Evolutionary conservation across 441 rosid species (phyloP).

Genomic region (Erodium moschatum): DNA sequence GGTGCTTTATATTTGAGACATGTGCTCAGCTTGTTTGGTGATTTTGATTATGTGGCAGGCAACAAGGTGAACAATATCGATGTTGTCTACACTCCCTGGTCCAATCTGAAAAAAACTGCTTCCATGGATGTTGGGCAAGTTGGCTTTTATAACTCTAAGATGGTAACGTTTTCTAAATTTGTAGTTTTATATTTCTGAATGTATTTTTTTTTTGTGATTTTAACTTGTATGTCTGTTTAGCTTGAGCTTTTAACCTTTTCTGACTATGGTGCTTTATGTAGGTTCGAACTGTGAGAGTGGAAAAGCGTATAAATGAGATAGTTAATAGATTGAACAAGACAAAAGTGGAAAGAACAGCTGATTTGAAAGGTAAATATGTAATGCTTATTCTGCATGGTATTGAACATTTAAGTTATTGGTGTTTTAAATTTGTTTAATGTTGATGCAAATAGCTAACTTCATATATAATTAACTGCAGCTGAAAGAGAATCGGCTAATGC

Average conservation of each 20-base stretch:
- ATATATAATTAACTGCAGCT: conserved; percentile 37
- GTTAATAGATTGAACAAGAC: conserved; percentile 87
- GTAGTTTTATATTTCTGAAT: background rate
- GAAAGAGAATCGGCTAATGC: conserved; percentile 85
- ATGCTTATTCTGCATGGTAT: background rate
- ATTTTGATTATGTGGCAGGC: conserved; percentile 37
- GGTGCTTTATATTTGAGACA: background rate
- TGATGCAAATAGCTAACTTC: conserved; percentile 10
- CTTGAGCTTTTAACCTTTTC: conserved; percentile 6
- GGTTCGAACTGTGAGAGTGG: conserved; percentile 88
- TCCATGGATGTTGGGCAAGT: conserved; percentile 99
- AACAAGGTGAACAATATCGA: conserved; percentile 87
- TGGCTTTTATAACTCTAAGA: conserved; percentile 79
- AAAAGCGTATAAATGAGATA: conserved; percentile 81
- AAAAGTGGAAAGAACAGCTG: conserved; percentile 81
- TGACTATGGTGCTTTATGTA: conserved; percentile 22
- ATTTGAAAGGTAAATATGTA: conserved; percentile 54
- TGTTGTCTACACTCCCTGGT: conserved; percentile 95
- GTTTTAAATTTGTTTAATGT: background rate
- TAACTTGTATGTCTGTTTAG: background rate
- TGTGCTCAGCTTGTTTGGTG: background rate
- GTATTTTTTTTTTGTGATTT: background rate
- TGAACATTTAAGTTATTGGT: background rate
- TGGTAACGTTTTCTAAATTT: conserved; percentile 35
- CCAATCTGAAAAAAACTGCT: conserved; percentile 86